Conservation (phyloP, 306 rosid species). For the Prinsepia uniflora region DNA sequence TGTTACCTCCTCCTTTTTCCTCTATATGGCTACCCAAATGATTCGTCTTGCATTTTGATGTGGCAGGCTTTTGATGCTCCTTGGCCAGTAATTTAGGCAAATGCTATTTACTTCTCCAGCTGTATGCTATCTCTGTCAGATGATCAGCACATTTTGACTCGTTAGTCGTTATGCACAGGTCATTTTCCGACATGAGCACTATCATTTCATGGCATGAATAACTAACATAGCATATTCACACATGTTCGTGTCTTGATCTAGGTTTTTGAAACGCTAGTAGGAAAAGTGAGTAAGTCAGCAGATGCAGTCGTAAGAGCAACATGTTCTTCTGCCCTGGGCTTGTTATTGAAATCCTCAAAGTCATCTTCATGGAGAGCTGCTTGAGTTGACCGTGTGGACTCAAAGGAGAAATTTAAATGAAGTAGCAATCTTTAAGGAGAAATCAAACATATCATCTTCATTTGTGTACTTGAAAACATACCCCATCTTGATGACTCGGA, state of each 20-base stretch:
- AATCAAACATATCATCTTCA: not conserved
- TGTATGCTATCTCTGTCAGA: slow-evolving; percentile 73
- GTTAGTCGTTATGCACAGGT: slow-evolving; percentile 78
- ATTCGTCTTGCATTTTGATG: slow-evolving; percentile 18
- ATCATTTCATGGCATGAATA: slow-evolving; percentile 12
- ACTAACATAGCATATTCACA: slow-evolving; percentile 16
- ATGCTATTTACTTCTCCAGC: slow-evolving; percentile 84
- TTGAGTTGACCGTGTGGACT: slow-evolving; percentile 51
- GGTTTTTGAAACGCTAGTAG: slow-evolving; percentile 78
- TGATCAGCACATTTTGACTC: slow-evolving; percentile 69
- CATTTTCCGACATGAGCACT: slow-evolving; percentile 16
- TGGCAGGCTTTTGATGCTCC: slow-evolving; percentile 97
- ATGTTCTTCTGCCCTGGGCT: slow-evolving; percentile 73
- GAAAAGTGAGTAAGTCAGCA: slow-evolving; percentile 69
- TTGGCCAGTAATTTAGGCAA: slow-evolving; percentile 92
- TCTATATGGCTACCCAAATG: not conserved
- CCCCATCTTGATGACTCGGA: not conserved
- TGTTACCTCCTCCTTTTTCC: not conserved
- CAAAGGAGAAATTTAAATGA: slow-evolving; percentile 36
- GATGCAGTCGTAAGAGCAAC: slow-evolving; percentile 90
- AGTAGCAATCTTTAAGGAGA: slow-evolving; percentile 13
- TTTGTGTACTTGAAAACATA: not conserved
- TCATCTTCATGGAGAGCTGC: slow-evolving; percentile 50
- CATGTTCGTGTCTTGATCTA: slow-evolving; percentile 28
- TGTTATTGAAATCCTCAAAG: slow-evolving; percentile 72